Conservation (phyloP, 2,329 filamentous ascomycete species). For the Cadophora sp. region DNA sequence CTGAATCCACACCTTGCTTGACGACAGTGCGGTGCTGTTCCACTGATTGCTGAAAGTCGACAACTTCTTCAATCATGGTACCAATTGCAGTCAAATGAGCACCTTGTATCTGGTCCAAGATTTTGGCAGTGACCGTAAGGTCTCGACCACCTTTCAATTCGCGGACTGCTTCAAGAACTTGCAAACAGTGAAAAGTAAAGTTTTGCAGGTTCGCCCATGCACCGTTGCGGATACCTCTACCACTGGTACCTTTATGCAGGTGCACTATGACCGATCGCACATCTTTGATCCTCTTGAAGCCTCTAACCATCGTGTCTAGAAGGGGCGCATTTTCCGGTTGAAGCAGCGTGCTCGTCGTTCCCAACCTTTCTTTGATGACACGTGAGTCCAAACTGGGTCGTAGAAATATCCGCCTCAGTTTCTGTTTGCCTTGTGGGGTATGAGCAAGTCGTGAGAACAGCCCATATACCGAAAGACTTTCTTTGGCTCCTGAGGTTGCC, state of each 20-base stretch:
- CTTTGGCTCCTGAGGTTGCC: conserved; percentile 70
- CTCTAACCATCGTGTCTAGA: conserved; percentile 62
- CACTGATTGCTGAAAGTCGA: conserved; percentile 79
- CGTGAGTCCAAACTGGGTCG: conserved; percentile 74
- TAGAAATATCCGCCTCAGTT: conserved; percentile 81
- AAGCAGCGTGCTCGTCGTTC: conserved; percentile 70
- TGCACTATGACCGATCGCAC: conserved; percentile 72
- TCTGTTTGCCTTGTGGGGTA: conserved; percentile 78
- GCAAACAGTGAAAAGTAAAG: conserved; percentile 76
- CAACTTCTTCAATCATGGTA: conserved; percentile 71
- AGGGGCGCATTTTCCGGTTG: conserved; percentile 68
- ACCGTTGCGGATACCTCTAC: conserved; percentile 60
- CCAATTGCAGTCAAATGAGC: conserved; percentile 69
- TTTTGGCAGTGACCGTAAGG: conserved; percentile 60
- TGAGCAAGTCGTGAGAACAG: conserved; percentile 77
- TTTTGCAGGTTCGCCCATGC: conserved; percentile 75
- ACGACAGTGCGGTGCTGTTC: conserved; percentile 77
- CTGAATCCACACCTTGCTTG: conserved; percentile 70
- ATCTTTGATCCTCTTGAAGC: conserved; percentile 76
- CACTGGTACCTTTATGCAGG: conserved; percentile 78
- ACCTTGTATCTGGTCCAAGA: conserved; percentile 65
- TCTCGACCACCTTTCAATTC: conserved; percentile 61
- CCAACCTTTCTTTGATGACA: conserved; percentile 74
- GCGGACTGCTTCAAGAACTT: conserved; percentile 68
- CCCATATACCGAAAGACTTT: conserved; percentile 83